Percentiles rank a stretch among this genome's conserved stretches.
These are phyloP conservation scores for Malus hybrid DNA, from an alignment of 331 rosid species.

Conservation along the genomic window DNA sequence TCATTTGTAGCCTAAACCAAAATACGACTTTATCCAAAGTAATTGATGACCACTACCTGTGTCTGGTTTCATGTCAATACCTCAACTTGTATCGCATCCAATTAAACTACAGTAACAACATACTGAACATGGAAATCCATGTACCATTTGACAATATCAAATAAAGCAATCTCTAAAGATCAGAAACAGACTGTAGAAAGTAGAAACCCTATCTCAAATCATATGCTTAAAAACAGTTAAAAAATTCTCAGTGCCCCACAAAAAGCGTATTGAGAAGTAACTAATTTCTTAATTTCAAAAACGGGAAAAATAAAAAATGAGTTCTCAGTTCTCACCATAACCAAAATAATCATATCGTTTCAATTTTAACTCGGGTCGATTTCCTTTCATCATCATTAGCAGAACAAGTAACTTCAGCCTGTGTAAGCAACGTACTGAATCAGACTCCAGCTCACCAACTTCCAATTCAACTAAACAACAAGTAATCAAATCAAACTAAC, in stretches of 20 bases:
- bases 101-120: not conserved
- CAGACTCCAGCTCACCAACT: conserved; percentile 7
- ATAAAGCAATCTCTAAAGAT: not conserved
- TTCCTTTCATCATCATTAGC: conserved; percentile 44
- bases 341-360: conserved; percentile 79
- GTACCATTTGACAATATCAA: not conserved
- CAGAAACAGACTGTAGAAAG: too few relatives aligned
- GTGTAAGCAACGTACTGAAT: conserved; percentile 20
- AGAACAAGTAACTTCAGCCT: conserved; percentile 76
- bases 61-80: not conserved
- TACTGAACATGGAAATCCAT: not conserved
- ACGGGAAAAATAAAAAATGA: not conserved
- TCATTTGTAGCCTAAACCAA: not conserved
- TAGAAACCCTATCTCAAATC: not conserved
- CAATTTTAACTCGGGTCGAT: conserved; percentile 57
- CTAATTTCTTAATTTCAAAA: not conserved
- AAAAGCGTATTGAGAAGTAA: not conserved
- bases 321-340: conserved; percentile 34
- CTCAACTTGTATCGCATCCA: not conserved
- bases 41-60: not conserved
- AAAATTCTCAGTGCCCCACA: not conserved
- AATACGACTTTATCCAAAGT: not conserved
- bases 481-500: conserved; percentile 22
- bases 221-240: not conserved
- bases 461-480: conserved; percentile 28